Conservation (phyloP, 1,284 basidiomycete genomes). For the Pseudozyma pruni region DNA sequence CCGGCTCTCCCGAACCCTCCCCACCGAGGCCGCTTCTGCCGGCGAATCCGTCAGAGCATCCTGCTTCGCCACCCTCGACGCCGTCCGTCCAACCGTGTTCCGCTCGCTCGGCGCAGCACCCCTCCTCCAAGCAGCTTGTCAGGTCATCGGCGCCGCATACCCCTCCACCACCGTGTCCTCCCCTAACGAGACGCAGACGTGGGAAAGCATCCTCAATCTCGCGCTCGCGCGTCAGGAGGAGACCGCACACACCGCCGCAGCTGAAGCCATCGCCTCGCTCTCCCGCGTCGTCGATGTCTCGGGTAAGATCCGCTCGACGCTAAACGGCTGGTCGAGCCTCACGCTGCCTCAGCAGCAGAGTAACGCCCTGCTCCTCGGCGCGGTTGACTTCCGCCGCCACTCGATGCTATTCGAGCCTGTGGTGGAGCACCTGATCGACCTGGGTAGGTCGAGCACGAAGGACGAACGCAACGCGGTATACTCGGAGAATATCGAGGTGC, state of each 20-base stretch:
- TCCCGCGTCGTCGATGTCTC: constrained; percentile 77
- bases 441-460: constrained; percentile 73
- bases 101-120: constrained; percentile 79
- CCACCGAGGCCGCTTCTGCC: constrained; percentile 56
- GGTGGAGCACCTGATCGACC: constrained; percentile 74
- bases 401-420: constrained; percentile 72
- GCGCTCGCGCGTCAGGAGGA: constrained; percentile 78
- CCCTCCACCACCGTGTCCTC: constrained; percentile 4
- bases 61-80: constrained; percentile 72
- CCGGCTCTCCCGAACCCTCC: constrained; percentile 69
- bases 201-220: constrained; percentile 73
- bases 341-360: constrained; percentile 78
- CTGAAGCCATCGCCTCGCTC: constrained; percentile 75
- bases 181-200: constrained; percentile 15
- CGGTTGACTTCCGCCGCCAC: constrained; percentile 75
- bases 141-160: constrained; percentile 73
- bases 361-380: constrained; percentile 79
- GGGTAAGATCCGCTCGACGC: constrained; percentile 57
- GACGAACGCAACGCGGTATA: constrained; percentile 44
- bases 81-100: constrained; percentile 74
- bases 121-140: constrained; percentile 79
- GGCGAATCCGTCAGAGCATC: constrained; percentile 5
- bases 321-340: constrained; percentile 75
- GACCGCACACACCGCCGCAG: constrained; percentile 79
- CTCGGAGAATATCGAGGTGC: constrained; percentile 72